These are phyloP conservation scores for Amauroascus niger DNA, from an alignment of 2,329 filamentous ascomycete species.

Conservation along the genomic window DNA sequence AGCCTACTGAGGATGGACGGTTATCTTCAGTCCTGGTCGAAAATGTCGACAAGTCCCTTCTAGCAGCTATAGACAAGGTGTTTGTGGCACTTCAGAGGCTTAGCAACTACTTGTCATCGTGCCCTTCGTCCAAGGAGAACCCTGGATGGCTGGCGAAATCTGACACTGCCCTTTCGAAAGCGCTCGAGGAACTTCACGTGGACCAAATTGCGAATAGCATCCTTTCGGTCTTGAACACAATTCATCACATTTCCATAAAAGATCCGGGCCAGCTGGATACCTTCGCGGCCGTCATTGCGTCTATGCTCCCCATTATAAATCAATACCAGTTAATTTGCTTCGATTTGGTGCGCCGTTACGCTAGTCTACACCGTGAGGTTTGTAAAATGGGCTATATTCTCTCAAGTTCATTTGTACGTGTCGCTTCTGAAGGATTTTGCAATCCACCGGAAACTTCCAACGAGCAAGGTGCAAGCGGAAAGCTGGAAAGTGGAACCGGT, in stretches of 20 bases:
- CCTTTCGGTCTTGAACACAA: slow-evolving; percentile 35
- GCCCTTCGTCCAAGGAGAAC: slow-evolving; percentile 53
- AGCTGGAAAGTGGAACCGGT: slow-evolving; percentile 83
- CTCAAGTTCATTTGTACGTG: slow-evolving; percentile 64
- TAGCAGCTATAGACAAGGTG: slow-evolving; percentile 61
- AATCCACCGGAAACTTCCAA: slow-evolving; percentile 73
- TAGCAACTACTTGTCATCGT: slow-evolving; percentile 45
- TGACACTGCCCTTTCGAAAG: slow-evolving; percentile 44
- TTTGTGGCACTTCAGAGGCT: slow-evolving; percentile 71
- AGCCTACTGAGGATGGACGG: slow-evolving; percentile 14
- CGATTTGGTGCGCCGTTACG: slow-evolving; percentile 49
- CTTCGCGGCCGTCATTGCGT: slow-evolving; percentile 50
- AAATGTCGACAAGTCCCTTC: slow-evolving; percentile 49
- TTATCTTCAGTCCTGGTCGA: slow-evolving; percentile 25
- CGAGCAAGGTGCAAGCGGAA: slow-evolving; percentile 59
- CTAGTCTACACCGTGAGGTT: slow-evolving; percentile 57
- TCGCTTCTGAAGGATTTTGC: slow-evolving; percentile 82
- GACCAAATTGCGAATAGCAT: slow-evolving; percentile 44
- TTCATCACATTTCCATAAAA: slow-evolving; percentile 40
- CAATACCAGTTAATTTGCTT: slow-evolving; percentile 59
- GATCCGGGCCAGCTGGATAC: slow-evolving; percentile 36
- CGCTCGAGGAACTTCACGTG: slow-evolving; percentile 52
- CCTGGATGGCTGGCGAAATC: slow-evolving; percentile 53
- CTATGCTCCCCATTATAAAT: slow-evolving; percentile 59
- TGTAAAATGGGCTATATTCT: slow-evolving; percentile 68